Base-by-base conservation (phyloP, 2,329 filamentous ascomycete species). In the Aphanocladium album region DNA sequence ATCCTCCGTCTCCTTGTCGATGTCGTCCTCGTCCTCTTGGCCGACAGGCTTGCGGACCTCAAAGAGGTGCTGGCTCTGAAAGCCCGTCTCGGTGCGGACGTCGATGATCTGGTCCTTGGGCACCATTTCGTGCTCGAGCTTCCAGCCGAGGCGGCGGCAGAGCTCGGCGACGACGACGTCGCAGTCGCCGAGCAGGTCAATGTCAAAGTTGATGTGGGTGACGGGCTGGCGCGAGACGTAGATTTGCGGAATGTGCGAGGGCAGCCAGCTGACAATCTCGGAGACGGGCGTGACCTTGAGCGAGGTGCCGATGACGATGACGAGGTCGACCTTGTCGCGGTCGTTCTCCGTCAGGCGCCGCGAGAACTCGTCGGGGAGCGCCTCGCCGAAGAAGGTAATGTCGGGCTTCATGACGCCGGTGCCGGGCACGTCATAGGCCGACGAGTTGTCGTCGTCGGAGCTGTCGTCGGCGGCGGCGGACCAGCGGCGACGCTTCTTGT, bases 331-430 rank as follows among this genome's bases (percentile, higher is more conserved):
- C 61, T 84, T 80, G 64, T 91, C 85, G 62, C 86, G 86, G 74
- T 99, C 95, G 67, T 91, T 83, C 62, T 90, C 82, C n/a, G 90
- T 86, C 16, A 98, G 83, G 8, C 93, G 88, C 54, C 85, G 80
- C 61, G 89, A 89, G 74, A 99, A 99, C 66, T 86, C 84, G 67
- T 90, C 86, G 0, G 93, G 93, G 1, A 99, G 86, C 55, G 87
- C 83, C 76, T 99, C 95, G 67, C 93, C 93, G 69, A 98, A 98
- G 79, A 99, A 98, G 51, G 91, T 98, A 71, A 99, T 98, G 76
- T 98, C 93, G 9, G 95, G 95, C 81, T 90, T 96, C 91, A 96
- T 96, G 71, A 96, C 86, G 60, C 90, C 91, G 2, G 86, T 83
- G 52, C 82, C 80, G 2, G 86, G 85, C 43, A 89, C 84, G 63